Base-by-base conservation (phyloP, 176 grass and related monocot species). In the Otatea glauca region DNA sequence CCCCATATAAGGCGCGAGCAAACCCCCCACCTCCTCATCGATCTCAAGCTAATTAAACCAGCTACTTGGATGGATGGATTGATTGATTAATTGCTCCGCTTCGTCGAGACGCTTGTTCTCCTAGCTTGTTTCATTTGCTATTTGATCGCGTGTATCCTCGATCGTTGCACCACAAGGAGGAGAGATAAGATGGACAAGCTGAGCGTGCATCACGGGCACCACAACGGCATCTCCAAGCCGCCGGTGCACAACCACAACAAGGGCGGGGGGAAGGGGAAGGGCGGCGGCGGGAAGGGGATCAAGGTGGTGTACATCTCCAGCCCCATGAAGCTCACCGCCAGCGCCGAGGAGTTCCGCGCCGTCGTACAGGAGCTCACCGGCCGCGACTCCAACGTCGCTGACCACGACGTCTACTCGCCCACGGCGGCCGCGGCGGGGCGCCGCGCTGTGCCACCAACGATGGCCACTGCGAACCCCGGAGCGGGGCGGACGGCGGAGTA, bases 231-330 rank as follows among this genome's bases (percentile, higher is more conserved):
- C 80, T 79, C 84, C 74, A 90, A 90, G 75, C 84, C 84, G 79
- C 79, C 88, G 88, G 83, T 85, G 87, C 88, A 89, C 69, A 67
- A 79, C 38, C 70, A 38, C 37, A 65, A 72, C 11, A 84, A 58
- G 34, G 79, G 75, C 54, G 24, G 53, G 27, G 59, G 72, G 65
- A 91, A 80, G 61, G 25, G 48, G 72, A 69, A 41, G n/a, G 67
- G 23, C 24, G 47, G 58, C 23, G 72, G 80, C 20, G 78, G 56
- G 18, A 63, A 81, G 76, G 88, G 88, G 53, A 65, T 91, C 76
- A 96, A 93, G 77, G 88, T 96, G 32, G 91, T 96, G 56, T 96
- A 96, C 89, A 96, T 96, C 84, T 93, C 91, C 13, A 96, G 88
- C 84, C 94, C 94, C 60, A 83, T 96, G 83, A 91, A 77, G 94